Evolutionary conservation across 768 basidiomycete species (phyloP), one percentile per base, ranked within the genome.

Genomic region (Cyclocybe aegerita): DNA sequence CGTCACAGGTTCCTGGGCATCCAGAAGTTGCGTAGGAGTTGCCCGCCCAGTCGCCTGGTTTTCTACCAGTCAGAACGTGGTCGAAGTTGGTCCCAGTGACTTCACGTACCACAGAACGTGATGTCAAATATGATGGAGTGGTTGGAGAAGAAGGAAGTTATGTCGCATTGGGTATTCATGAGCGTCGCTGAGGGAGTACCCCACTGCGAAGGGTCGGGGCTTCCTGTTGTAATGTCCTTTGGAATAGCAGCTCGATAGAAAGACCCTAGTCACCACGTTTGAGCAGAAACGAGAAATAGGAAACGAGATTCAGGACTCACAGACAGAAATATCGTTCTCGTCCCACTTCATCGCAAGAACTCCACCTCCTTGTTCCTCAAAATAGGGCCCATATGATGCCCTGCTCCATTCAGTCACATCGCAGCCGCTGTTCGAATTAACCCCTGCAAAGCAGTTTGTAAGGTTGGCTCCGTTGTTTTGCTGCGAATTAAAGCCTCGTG

Each of bases 281-380:
- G 10, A 37, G 2, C 12, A 10, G 38, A 36, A 8, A 36, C 17
- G 11, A 9, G 4, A 16, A 54, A 35, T 49, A 50, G 46, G 16
- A 4, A 46, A 32, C 4, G 31, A 17, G 33, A 9, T 47, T 29
- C 23, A 6, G 52, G n/a, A 74, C 88, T 65, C 53, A 91, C 89
- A 91, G 55, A 90, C 78, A 37, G 83, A 79, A 50, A 92, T 90
- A 1, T 83, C 83, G 52, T 74, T 76, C 51, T 83, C 79, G 60
- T 93, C 88, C 93, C 93, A 94, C 58, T 88, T 86, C 88, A 92
- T 91, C 1, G 83, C 90, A 63, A 90, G 93, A 2, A 92, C 83
- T 2, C 93, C 93, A 4, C 93, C 93, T 7, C 86, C 81, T 60
- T 81, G 82, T 0, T 77, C 76, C 53, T 93, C 92, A 62, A 93